These are phyloP conservation scores for Metschnikowia cubensis DNA, from an alignment of 805 yeast species.

Conservation along the genomic window DNA sequence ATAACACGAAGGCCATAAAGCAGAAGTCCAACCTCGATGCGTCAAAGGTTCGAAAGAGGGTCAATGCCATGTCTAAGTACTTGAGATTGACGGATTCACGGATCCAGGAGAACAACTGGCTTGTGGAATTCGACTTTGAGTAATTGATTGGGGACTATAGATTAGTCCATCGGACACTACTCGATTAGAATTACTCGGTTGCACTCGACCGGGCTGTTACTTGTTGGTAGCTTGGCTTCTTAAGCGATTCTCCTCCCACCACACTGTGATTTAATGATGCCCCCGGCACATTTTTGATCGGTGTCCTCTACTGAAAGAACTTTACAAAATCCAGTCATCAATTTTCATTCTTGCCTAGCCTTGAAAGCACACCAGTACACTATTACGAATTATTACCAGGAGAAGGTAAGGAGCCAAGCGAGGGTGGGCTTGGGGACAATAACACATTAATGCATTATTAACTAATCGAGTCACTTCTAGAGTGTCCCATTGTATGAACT, in stretches of 20 bases:
- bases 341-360: neutral
- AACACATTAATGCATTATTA: neutral
- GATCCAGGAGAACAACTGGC: neutral
- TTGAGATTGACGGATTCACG: neutral
- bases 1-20: neutral
- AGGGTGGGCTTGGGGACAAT: conserved; percentile 1
- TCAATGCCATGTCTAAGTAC: conserved; percentile 1
- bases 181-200: too few relatives aligned
- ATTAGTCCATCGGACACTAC: too few relatives aligned
- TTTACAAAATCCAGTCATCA: neutral
- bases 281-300: neutral
- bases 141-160: neutral
- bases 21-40: neutral
- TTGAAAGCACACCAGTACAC: neutral
- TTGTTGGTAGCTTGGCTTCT: conserved; percentile 2
- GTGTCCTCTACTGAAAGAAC: too few relatives aligned
- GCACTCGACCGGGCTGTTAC: neutral
- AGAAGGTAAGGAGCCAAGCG: neutral
- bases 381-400: neutral
- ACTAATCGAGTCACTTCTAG: neutral
- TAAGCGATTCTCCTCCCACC: neutral
- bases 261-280: neutral
- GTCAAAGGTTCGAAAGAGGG: neutral
- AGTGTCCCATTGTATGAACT: too few relatives aligned
- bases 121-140: neutral